Evolutionary conservation across 208 protist genomes (phyloP).

Genomic region (Crithidia acanthocephali): DNA sequence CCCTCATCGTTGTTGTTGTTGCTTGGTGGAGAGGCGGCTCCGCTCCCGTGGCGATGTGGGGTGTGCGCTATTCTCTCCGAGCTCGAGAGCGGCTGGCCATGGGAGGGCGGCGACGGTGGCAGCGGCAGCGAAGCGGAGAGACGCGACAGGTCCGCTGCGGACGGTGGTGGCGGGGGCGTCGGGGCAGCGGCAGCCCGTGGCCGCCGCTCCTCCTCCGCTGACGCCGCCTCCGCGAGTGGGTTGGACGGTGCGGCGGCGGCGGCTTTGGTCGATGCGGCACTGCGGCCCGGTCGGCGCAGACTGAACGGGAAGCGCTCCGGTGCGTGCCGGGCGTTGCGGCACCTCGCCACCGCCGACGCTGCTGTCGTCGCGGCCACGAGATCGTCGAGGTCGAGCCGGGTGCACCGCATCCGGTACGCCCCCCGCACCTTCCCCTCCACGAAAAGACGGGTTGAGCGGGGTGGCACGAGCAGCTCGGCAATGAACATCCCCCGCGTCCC

Average conservation of each 20-base stretch:
- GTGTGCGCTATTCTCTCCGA: background rate
- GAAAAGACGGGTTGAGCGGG: conserved; percentile 21
- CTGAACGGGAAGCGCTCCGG: conserved; percentile 4
- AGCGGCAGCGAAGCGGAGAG: background rate
- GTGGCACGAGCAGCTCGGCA: conserved; percentile 25
- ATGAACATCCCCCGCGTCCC: conserved; percentile 22
- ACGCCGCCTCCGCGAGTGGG: background rate
- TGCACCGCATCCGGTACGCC: conserved; percentile 35
- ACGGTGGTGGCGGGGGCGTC: background rate
- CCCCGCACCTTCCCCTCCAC: conserved; percentile 28
- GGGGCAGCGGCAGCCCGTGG: background rate
- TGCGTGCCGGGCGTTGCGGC: conserved; percentile 4
- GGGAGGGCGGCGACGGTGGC: background rate
- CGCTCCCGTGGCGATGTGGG: background rate
- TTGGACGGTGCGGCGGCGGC: background rate
- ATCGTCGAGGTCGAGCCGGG: conserved; percentile 28
- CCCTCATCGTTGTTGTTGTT: background rate
- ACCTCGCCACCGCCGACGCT: conserved; percentile 9
- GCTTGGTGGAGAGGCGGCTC: background rate
- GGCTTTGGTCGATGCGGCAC: background rate
- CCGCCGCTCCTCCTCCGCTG: background rate
- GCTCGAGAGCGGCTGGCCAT: background rate
- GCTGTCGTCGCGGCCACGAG: conserved; percentile 6
- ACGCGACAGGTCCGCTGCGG: background rate
- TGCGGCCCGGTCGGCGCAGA: background rate